A percentile compares a stretch with the other conserved stretches of the same genome.
Evolutionary conservation across 2,329 filamentous ascomycete genomes (phyloP).

Genomic region (Aspergillus unguis): DNA sequence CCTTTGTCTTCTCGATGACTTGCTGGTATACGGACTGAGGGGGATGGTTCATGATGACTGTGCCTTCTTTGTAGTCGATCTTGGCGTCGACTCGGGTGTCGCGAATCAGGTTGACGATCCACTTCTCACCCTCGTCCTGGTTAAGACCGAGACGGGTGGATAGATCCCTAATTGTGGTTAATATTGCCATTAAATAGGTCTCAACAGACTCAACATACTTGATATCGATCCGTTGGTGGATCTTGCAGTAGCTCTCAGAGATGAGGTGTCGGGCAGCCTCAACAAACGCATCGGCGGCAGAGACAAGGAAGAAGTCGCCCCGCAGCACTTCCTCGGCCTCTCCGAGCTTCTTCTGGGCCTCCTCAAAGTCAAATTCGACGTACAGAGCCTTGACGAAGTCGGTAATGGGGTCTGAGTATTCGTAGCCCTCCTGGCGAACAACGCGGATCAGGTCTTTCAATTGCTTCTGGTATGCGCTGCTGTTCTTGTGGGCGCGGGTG

Average conservation of each 20-base stretch:
- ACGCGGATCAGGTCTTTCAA: conserved; percentile 95
- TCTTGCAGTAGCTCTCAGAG: conserved; percentile 99
- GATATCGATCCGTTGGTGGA: conserved; percentile 97
- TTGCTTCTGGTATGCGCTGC: conserved; percentile 90
- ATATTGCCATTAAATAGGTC: background rate
- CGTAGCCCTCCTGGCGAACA: conserved; percentile 94
- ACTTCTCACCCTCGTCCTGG: conserved; percentile 97
- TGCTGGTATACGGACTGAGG: conserved; percentile 98
- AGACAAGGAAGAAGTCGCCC: conserved; percentile 91
- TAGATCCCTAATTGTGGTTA: conserved; percentile 60
- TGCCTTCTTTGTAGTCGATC: conserved; percentile 98
- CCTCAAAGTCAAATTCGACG: conserved; percentile 95
- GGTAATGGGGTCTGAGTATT: conserved; percentile 93
- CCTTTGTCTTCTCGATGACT: conserved; percentile 98
- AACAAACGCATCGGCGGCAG: conserved; percentile 81
- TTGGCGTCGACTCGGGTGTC: conserved; percentile 97
- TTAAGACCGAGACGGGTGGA: conserved; percentile 86
- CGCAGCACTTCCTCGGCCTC: conserved; percentile 88
- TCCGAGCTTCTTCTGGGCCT: conserved; percentile 82
- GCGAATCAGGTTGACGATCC: conserved; percentile 98
- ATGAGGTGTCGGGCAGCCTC: conserved; percentile 94
- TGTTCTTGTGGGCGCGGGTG: conserved; percentile 71
- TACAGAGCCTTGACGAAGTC: conserved; percentile 96
- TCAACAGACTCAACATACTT: conserved; percentile 53
- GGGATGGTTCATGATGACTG: conserved; percentile 98